Evolutionary conservation across 2,329 filamentous ascomycete genomes (phyloP).

Genomic region (Nemania bipapillata): DNA sequence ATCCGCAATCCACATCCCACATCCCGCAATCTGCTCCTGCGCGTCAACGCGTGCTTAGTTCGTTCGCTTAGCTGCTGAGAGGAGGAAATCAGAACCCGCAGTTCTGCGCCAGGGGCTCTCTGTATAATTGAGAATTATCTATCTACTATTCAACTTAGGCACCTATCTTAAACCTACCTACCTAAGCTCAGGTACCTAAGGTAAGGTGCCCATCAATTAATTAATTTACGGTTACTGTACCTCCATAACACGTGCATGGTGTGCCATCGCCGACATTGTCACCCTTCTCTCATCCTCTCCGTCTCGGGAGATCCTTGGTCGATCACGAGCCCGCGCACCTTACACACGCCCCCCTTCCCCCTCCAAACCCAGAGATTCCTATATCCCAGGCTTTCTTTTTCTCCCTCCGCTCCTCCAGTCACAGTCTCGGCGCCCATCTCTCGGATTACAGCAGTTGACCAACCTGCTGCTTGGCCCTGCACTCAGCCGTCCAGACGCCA

Average conservation of each 20-base stretch:
- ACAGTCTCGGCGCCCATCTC: constrained; percentile 34
- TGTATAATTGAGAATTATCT: constrained; percentile 35
- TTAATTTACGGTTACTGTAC: constrained; percentile 41
- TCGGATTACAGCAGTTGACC: constrained; percentile 43
- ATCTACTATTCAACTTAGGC: constrained; percentile 35
- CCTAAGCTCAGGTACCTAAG: constrained; percentile 28
- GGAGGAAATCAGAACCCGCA: constrained; percentile 19
- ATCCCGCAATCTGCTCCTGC: constrained; percentile 21
- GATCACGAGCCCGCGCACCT: constrained; percentile 45
- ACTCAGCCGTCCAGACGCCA: constrained; percentile 55
- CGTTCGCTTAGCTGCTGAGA: constrained; percentile 35
- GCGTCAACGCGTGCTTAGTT: constrained; percentile 30
- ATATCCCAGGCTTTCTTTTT: constrained; percentile 35
- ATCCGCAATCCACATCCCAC: constrained; percentile 11
- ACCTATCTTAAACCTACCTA: constrained; percentile 32
- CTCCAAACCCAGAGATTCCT: constrained; percentile 20
- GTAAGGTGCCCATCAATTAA: constrained; percentile 41
- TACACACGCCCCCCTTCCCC: constrained; percentile 29
- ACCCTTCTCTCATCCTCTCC: constrained; percentile 24
- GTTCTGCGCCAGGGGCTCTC: constrained; percentile 18
- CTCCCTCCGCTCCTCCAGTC: constrained; percentile 30
- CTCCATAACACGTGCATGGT: constrained; percentile 44
- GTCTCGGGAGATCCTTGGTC: constrained; percentile 41
- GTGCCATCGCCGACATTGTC: constrained; percentile 39
- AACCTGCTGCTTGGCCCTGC: constrained; percentile 53